Base-by-base conservation (phyloP, 2,329 filamentous ascomycete species). In the Cladosporium cucumerinum region DNA sequence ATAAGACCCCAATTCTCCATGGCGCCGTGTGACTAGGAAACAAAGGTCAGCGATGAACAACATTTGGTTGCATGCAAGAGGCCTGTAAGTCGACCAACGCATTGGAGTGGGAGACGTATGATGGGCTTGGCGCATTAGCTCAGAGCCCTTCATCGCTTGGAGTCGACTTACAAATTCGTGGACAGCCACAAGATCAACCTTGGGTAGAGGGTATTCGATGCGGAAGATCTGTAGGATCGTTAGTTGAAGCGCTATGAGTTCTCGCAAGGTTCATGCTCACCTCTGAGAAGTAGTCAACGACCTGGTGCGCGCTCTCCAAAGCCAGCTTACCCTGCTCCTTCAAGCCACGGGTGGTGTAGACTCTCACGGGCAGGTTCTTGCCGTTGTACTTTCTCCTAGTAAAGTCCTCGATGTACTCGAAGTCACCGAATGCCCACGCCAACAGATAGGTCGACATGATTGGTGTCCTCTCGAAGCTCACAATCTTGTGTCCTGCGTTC, bases 1-100 rank as follows among this genome's bases (percentile, higher is more conserved):
- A 99, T 92, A 62, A 99, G 84, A 70, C 93, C 93, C 93, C 93
- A 97, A 77, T 96, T 96, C 82, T 97, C 93, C 91, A 96, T 96
- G 70, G 92, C 92, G 54, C 91, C 90, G 76, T 85, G 83, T 73
- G 83, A 85, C 84, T 85, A 80, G 69, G 71, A 75, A 69, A 61
- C 72, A 71, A 67, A 60, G 73, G 76, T 84, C 73, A 85, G 82
- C 70, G 49, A 66, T 28, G 16, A 36, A 39, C 39, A 12, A 2
- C 3, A 46, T 2, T 11, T 11, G 7, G 12, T 34, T 51, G 23
- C 3, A 32, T 25, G 23, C 26, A 25, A 28, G 18, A 30, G 28
- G 18, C 51, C 39, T n/a, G 25, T 30, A 55, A 12, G 8, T n/a
- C 23, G 23, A 32, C 62, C n/a, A 16, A 54, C 39, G 49, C 10